Base-by-base conservation (phyloP, 2,329 filamentous ascomycete species). In the Talaromyces atroroseus region DNA sequence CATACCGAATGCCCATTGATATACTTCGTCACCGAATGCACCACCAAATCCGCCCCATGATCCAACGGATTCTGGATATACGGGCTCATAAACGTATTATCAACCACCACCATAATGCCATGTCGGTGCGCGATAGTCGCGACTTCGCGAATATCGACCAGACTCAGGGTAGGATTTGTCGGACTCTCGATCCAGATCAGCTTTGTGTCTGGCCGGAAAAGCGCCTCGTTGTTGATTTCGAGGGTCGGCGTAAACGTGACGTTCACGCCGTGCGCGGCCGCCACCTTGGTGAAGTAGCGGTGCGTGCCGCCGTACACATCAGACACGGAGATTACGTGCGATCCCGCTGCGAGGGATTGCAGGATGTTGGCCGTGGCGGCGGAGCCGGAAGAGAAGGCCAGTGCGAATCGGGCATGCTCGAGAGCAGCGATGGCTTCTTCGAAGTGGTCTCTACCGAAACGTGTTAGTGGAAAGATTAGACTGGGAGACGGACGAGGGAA, bases 261-360 rank as follows among this genome's bases (percentile, higher is more conserved):
- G 65, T 88, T 85, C 54, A 99, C 90, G 66, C 92, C 90, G 74
- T 99, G 94, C 24, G 94, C 91, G 67, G 90, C 86, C 57, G 94
- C 94, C 51, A 97, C 94, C 77, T 96, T 92, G 63, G 94, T 99
- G 80, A 99, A 99, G 80, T 99, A 99, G 68, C 94, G 84, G 78
- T 99, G 94, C 44, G 94, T 99, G 65, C 94, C 94, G 65, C 94
- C 94, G 74, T 99, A 99, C 66, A 99, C 92, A 73, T 99, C 94
- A 47, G 91, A 95, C 49, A 99, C 90, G 60, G 91, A 96, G 66
- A 99, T 87, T 67, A 99, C 90, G 76, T 99, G 94, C 49, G 90
- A 94, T 60, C 91, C 92, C 12, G 88, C 82, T 23, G 92, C 91
- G 57, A 99, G 83, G 64, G 89, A 94, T 77, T 97, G 94, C 58